Evolutionary conservation across 257 asterid species (phyloP).

Genomic region (Craterostigma plantagineum): DNA sequence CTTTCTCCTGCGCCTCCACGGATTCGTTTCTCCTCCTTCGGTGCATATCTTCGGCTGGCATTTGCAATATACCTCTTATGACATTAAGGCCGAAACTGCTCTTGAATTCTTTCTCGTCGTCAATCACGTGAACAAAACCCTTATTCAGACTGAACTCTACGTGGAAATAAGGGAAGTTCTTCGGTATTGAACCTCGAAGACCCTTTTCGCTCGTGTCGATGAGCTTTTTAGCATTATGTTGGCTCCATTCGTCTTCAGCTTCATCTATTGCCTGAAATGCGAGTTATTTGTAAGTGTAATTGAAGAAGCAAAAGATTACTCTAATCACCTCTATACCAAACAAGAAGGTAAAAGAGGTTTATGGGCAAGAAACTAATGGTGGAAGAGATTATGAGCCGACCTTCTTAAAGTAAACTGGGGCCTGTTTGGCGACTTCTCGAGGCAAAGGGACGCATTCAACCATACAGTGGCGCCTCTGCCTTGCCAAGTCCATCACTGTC

Average conservation of each 20-base stretch:
- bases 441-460: conserved; percentile 88
- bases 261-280: conserved; percentile 73
- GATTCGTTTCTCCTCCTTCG: conserved; percentile 56
- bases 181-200: conserved; percentile 69
- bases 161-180: conserved; percentile 86
- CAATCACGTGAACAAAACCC: conserved; percentile 95
- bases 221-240: conserved; percentile 88
- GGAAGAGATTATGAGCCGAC: conserved; percentile 14
- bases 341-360: neutral
- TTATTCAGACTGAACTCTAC: conserved; percentile 70
- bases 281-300: no score
- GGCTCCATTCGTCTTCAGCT: conserved; percentile 98
- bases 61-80: conserved; percentile 55
- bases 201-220: conserved; percentile 87
- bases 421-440: conserved; percentile 64
- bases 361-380: neutral
- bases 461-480: conserved; percentile 74
- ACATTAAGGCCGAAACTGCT: conserved; percentile 77
- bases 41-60: conserved; percentile 91
- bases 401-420: conserved; percentile 90
- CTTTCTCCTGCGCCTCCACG: conserved; percentile 43
- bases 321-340: no score
- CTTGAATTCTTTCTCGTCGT: conserved; percentile 52
- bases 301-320: no score
- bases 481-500: conserved; percentile 72